phyloP scores from a whole-genome alignment of 2,329 filamentous ascomycete species.

The Penicillium verrucosum region DNA sequence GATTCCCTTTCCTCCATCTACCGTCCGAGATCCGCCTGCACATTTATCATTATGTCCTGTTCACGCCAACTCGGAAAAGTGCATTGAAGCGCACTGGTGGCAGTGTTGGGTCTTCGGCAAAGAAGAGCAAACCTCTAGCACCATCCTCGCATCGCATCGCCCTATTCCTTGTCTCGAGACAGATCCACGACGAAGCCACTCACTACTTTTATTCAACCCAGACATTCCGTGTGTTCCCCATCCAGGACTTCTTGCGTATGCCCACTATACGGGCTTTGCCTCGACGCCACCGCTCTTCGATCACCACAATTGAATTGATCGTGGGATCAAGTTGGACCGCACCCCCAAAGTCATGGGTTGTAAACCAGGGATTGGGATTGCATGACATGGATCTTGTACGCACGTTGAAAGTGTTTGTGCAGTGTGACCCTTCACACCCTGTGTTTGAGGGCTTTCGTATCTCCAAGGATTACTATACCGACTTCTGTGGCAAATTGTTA shows the following conservation, averaged over 20 bases:
- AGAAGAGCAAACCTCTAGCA: conserved; percentile 34
- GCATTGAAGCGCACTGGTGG: conserved; percentile 29
- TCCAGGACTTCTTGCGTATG: conserved; percentile 48
- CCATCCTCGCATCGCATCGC: conserved; percentile 36
- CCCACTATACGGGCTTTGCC: conserved; percentile 51
- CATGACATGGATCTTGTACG: conserved; percentile 47
- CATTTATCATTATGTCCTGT: conserved; percentile 48
- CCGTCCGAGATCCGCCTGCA: conserved; percentile 53
- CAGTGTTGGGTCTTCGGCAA: conserved; percentile 37
- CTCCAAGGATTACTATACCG: conserved; percentile 56
- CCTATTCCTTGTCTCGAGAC: conserved; percentile 42
- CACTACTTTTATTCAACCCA: conserved; percentile 52
- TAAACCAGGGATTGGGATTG: conserved; percentile 50
- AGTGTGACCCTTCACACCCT: conserved; percentile 53
- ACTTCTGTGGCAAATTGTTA: conserved; percentile 53
- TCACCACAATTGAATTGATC: conserved; percentile 55
- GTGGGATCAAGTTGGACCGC: conserved; percentile 59
- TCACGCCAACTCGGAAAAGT: conserved; percentile 32
- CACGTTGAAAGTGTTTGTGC: conserved; percentile 55
- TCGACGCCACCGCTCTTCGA: conserved; percentile 48
- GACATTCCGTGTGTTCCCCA: conserved; percentile 53
- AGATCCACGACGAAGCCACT: conserved; percentile 51
- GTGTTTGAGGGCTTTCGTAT: conserved; percentile 58
- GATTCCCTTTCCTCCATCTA: conserved; percentile 53
- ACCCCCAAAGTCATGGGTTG: conserved; percentile 55